Evolutionary conservation across 2,329 filamentous ascomycete genomes (phyloP), one percentile per base, ranked within the genome.

Genomic region (Albifimbria verrucaria): DNA sequence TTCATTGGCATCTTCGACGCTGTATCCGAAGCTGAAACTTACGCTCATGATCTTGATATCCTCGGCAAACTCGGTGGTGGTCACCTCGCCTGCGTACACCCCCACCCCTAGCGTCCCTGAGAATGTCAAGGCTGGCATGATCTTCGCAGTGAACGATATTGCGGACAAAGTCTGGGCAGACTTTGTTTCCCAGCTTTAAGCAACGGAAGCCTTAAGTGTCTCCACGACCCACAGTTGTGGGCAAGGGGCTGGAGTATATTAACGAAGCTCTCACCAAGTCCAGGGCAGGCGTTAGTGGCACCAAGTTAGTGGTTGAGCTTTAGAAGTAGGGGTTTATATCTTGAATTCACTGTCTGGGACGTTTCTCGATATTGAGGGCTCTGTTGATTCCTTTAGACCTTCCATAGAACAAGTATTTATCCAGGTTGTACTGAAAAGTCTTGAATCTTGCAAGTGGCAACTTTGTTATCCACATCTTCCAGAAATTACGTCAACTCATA

Each of bases 121-220:
- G 0, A 69, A 65, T 41, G 65, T 73, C 10, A 65, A 63, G 46
- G 58, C 59, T 2, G 68, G 68, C 15, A 72, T 58, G 52, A 65
- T 71, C 36, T 65, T 72, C 57, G 63, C 59, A 9, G 59, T 62
- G 10, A 50, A 51, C 17, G 53, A 52, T 6, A 32, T 20, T 15
- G 49, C 26, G 24, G 50, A 50, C 23, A 49, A 49, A 24, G 50
- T 52, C 42, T 53, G 50, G 18, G 46, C 28, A 3, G 46, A 28
- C 28, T 54, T 49, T 22, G 22, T 57, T 6, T 32, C 52, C 12
- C 42, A 47, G 21, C 43, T 49, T 28, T 18, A 53, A n/a, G 41
- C 18, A 43, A 22, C 26, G 17, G 42, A 18, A 17, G 39, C 44
- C 41, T 52, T 10, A 43, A 22, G 17, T 20, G 48, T 7, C 15